Conservation (phyloP, 495 filamentous ascomycete genomes). For the Neohortaea acidophila region DNA sequence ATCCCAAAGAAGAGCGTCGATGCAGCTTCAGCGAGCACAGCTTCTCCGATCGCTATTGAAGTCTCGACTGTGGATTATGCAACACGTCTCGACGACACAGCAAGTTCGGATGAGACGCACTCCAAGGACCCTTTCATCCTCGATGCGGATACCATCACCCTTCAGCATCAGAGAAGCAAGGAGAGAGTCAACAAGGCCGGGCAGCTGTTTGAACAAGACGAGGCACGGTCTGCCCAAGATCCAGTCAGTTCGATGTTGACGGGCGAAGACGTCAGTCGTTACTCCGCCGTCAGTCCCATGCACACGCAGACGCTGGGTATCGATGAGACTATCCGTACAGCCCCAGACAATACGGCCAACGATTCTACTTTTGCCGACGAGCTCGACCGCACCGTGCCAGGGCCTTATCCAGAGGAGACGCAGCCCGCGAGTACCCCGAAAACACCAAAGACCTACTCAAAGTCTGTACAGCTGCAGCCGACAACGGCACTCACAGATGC, state of each 20-base stretch:
- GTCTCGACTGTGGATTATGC: conserved; percentile 11
- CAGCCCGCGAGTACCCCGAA: conserved; percentile 13
- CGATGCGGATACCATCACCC: conserved; percentile 17
- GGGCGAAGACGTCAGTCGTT: conserved; percentile 11
- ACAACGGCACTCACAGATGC: conserved; percentile 3
- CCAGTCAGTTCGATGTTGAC: conserved; percentile 14
- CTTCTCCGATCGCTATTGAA: conserved; percentile 1
- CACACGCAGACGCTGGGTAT: conserved; percentile 17
- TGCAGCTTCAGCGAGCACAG: background rate
- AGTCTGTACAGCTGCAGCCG: conserved; percentile 15
- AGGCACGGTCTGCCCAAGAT: background rate
- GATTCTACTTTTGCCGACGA: background rate
- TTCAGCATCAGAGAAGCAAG: conserved; percentile 13
- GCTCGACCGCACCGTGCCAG: background rate
- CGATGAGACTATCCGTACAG: conserved; percentile 11
- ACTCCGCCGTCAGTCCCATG: conserved; percentile 17
- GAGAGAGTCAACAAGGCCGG: conserved; percentile 1
- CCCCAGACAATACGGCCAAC: background rate
- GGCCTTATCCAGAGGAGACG: conserved; percentile 1
- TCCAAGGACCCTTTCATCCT: conserved; percentile 16
- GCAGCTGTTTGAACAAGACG: background rate
- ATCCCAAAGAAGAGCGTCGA: background rate
- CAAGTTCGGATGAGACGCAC: conserved; percentile 9
- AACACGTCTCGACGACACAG: conserved; percentile 13
- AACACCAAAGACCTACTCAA: conserved; percentile 16